A percentile compares a stretch with the other conserved stretches of the same genome.
Conservation (phyloP, 2,329 filamentous ascomycete genomes). For the Cryphonectria nitschkei region DNA sequence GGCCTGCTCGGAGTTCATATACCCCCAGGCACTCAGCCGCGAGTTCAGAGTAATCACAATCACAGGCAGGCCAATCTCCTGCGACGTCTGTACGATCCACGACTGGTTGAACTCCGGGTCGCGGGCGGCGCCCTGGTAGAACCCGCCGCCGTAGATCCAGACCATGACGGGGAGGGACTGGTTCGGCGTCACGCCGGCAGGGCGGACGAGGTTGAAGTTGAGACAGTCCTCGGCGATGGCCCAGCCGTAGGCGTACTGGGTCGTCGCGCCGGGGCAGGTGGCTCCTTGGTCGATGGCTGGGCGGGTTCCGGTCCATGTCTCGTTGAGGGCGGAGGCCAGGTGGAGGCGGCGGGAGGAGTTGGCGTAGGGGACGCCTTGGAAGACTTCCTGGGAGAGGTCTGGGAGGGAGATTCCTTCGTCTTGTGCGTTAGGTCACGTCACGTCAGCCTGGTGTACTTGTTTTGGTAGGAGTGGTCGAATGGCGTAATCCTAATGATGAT, state of each 20-base stretch:
- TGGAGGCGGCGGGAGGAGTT: conserved; percentile 11
- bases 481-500: background rate
- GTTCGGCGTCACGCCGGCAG: conserved; percentile 28
- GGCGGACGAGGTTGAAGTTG: conserved; percentile 42
- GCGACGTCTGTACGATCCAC: conserved; percentile 9
- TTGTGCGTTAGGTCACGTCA: background rate
- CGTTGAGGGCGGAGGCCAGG: conserved; percentile 10
- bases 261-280: conserved; percentile 1
- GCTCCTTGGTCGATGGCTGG: background rate
- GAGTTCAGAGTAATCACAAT: conserved; percentile 10
- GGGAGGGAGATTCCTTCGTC: conserved; percentile 9
- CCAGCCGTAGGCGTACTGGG: conserved; percentile 10
- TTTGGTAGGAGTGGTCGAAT: too few species aligned
- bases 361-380: conserved; percentile 8
- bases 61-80: conserved; percentile 11
- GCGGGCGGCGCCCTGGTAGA: conserved; percentile 9
- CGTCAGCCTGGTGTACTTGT: background rate
- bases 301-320: conserved; percentile 10
- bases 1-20: conserved; percentile 12
- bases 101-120: conserved; percentile 14
- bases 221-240: conserved; percentile 43
- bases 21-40: conserved; percentile 13
- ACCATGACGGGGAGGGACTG: conserved; percentile 19
- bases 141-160: conserved; percentile 14
- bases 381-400: conserved; percentile 2